Evolutionary conservation across 176 grass and related monocot species (phyloP), one percentile per base, ranked within the genome.

Genomic region (Guadua angustifolia): DNA sequence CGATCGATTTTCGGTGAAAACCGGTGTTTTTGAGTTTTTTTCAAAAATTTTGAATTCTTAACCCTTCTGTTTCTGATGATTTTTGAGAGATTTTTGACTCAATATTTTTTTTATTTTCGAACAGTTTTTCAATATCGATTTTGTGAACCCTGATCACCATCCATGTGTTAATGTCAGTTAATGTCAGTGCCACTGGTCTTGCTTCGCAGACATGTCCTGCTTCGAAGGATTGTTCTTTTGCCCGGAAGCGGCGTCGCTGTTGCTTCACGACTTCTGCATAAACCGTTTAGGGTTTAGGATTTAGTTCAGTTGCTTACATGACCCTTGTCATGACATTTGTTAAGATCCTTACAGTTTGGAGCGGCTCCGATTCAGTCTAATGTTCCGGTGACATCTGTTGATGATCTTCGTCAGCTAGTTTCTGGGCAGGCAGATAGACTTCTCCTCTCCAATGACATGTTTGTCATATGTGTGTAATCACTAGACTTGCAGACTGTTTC

Each of bases 181-280:
- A 85, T 85, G 15, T 16, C 47, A 16, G 47, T 62, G 38, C 25
- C 51, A n/a, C 12, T 59, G 62, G 49, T 38, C 19, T 35, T 83
- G 40, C 56, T 90, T 74, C 22, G 45, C 86, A 97, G 94, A 97
- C 83, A 87, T 92, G 88, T 94, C 92, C 49, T 97, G 94, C 69
- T 97, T 94, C 83, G 89, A 94, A 80, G 94, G 89, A 84, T 86
- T 97, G 78, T 75, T 97, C 49, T 92, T 97, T 71, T 97, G 89
- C 71, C 89, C 89, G 0, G 94, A 97, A 74, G 92, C 80, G 1
- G 83, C 82, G 45, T 90, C 92, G 56, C 66, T 97, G 60, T 86
- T 94, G 50, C 89, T 97, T 32, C 88, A 94, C 69, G 92, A 97
- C 58, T 97, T 97, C 79, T 97, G 94, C 57, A 83, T 97, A 69